Evolutionary conservation across 2,329 filamentous ascomycete species (phyloP), one percentile per base, ranked within the genome.

Genomic region (Atkinsonella texensis): DNA sequence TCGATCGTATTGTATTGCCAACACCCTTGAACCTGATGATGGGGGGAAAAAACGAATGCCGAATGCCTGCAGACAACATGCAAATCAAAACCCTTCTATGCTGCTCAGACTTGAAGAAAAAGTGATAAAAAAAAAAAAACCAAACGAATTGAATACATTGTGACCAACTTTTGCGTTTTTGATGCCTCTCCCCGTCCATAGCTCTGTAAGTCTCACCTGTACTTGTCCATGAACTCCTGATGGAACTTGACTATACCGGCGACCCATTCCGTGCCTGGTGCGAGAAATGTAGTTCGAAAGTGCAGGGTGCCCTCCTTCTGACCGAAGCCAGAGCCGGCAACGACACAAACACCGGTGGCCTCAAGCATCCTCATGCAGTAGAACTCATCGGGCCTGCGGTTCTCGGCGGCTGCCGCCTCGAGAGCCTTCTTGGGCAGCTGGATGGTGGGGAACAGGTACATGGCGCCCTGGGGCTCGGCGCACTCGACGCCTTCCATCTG

Each of bases 391-490:
- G 91, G 72, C 12, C 76, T 74, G 63, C 86, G 85, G 61, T 81
- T 82, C 66, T 89, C 87, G 55, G 83, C 72, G 62, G 75, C 68
- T 38, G 93, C 93, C 15, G 87, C 87, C 57, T 84, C 83, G 55
- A 84, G 70, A 41, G 89, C 93, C 71, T 87, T 88, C 23, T 71
- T 60, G 1, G 93, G 81, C 23, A 98, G 75, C 35, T 75, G 81
- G 71, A 98, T 95, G 60, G 88, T 93, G 23, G 93, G 93, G 81
- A 97, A 98, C 62, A 98, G 85, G 74, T 98, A 98, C 93, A 98
- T 98, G 66, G 87, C 85, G 54, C 93, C 93, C 78, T 95, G 87
- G 52, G 93, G 93, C 59, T 82, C 77, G 62, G 86, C 85, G 71
- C 90, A 95, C 67, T 90, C 81, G 53, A 98, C 91, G 53, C 93